Evolutionary conservation across 257 asterid species (phyloP).

Genomic region (Plantago major): DNA sequence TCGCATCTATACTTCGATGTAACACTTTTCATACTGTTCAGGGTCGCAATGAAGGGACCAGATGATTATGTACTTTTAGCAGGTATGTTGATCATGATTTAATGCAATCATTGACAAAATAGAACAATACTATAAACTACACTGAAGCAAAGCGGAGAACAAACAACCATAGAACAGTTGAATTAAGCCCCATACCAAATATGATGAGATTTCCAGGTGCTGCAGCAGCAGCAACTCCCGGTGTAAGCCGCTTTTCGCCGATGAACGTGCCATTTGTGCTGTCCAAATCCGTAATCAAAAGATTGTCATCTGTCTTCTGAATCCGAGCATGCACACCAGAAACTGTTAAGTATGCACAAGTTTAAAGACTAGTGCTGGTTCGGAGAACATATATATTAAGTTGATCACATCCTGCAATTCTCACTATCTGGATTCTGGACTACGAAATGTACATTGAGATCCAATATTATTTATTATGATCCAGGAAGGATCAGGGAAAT

Average conservation of each 20-base stretch:
- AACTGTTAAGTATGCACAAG: constrained; percentile 34
- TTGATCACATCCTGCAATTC: neutral
- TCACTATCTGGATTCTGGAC: constrained; percentile 1
- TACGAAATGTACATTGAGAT: neutral
- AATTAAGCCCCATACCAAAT: constrained; percentile 48
- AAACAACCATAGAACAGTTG: neutral
- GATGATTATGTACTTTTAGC: neutral
- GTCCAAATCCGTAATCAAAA: constrained; percentile 73
- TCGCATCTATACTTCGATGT: no score
- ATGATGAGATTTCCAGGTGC: constrained; percentile 64
- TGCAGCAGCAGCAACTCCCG: constrained; percentile 68
- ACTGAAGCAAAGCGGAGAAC: neutral
- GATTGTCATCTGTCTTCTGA: constrained; percentile 56
- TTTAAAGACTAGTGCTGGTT: neutral
- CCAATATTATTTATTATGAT: neutral
- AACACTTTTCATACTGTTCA: no score
- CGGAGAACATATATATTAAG: neutral
- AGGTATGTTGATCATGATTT: neutral
- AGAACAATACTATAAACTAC: neutral
- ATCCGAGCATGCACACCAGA: constrained; percentile 77
- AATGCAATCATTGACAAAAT: neutral
- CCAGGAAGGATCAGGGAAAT: neutral
- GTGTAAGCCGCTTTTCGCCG: constrained; percentile 60
- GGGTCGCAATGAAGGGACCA: neutral
- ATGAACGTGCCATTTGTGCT: constrained; percentile 93